Evolutionary conservation across 176 grass and related monocot genomes (phyloP), one percentile per base, ranked within the genome.

Genomic region (Urochloa ruziziensis): DNA sequence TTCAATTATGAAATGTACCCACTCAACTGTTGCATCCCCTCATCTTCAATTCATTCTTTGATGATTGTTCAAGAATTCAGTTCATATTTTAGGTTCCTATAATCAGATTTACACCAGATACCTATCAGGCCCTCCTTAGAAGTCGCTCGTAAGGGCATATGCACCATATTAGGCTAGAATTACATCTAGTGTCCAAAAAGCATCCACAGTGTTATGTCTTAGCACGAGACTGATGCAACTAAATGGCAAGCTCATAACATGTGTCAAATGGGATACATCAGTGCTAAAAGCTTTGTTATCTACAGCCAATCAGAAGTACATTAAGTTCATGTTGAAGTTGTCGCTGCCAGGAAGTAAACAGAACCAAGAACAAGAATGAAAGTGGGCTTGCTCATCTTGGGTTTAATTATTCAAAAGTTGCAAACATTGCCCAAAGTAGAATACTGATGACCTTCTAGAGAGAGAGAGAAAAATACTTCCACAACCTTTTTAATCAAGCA

Each of bases 331-430:
- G 2, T 10, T 71, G 29, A 35, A 53, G 46, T 23, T 34, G 51
- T 53, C 48, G 53, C 4, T 51, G 28, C 27, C 18, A 73, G 4
- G 25, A 23, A 51, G 27, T 33, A 0, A 33, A 52, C 10, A 52
- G 18, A 52, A 23, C 17, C 47, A 7, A 49, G 25, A 42, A 43
- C 28, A 73, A 73, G 46, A 52, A 52, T 51, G 46, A 52, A 51
- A 27, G 47, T 53, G 29, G 29, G 70, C 70, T 42, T 42, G 24
- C 48, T 51, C 2, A 27, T 23, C 28, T 8, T 42, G 42, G 70
- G 42, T 63, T 37, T 33, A 70, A 60, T 19, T 62, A 37, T 56
- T 29, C 19, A 86, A 80, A 86, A 79, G 43, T n/a, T 54, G 10
- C 51, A 54, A 35, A n/a, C 29, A 35, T 35, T 49, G 47, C 46